Percentiles rank a stretch among this genome's conserved stretches.
phyloP scores from a whole-genome alignment of 2,329 filamentous ascomycete genomes.

The Exophiala calicioides region DNA sequence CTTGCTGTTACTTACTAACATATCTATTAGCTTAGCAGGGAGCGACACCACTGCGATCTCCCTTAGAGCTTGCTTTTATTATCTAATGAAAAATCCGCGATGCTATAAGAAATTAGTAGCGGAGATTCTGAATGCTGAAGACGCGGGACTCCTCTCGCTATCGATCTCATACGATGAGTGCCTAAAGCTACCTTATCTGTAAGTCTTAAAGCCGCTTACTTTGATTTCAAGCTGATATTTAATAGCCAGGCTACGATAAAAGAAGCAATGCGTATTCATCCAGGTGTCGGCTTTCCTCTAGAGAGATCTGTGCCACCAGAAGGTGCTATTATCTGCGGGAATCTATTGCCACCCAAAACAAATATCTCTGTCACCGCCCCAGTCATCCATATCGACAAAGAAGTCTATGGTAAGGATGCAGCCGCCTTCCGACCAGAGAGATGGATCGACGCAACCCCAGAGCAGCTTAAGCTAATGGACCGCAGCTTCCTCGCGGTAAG shows the following conservation, averaged over 20 bases:
- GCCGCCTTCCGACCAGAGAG: constrained; percentile 45
- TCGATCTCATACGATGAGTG: constrained; percentile 17
- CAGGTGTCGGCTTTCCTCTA: constrained; percentile 35
- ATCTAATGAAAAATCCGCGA: constrained; percentile 49
- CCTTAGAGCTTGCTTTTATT: constrained; percentile 31
- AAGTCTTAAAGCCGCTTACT: constrained; percentile 22
- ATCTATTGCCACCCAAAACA: constrained; percentile 23
- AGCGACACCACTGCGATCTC: constrained; percentile 24
- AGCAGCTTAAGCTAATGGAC: constrained; percentile 35
- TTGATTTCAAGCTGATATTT: too few species aligned
- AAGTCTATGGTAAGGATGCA: constrained; percentile 24
- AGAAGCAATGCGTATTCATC: constrained; percentile 41
- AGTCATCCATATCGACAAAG: constrained; percentile 13
- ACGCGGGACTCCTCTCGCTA: constrained; percentile 10
- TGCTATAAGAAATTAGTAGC: constrained; percentile 45
- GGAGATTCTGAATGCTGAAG: constrained; percentile 45
- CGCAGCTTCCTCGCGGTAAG: constrained; percentile 8
- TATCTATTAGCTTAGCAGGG: constrained; percentile 45
- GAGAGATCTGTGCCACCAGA: constrained; percentile 30
- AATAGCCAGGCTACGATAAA: constrained; percentile 39
- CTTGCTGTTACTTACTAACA: too few species aligned
- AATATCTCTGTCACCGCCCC: constrained; percentile 31
- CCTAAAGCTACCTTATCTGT: constrained; percentile 43
- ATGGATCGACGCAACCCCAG: constrained; percentile 42
- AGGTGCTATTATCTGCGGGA: constrained; percentile 29